Conservation (phyloP, 164 flowering plant genomes). For the Nymphaea colorata region DNA sequence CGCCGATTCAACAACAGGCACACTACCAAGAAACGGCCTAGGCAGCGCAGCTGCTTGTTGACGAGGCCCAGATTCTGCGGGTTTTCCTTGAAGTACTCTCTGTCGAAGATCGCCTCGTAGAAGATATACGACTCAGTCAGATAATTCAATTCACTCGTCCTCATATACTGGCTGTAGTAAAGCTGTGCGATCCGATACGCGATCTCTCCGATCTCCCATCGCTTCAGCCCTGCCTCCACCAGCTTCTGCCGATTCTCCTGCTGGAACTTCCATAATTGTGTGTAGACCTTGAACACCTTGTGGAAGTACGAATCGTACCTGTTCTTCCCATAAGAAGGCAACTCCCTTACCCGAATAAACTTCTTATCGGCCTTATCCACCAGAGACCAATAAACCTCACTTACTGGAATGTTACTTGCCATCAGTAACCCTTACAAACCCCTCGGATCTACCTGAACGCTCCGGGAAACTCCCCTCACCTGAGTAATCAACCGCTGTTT, state of each 20-base stretch:
- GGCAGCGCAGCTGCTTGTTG: constrained; percentile 75
- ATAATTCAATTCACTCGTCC: constrained; percentile 71
- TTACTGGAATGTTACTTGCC: constrained; percentile 38
- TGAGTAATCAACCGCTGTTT: neutral
- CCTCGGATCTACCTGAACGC: neutral
- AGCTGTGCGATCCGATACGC: constrained; percentile 92
- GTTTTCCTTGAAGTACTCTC: constrained; percentile 87
- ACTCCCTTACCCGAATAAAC: constrained; percentile 77
- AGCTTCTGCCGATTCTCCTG: constrained; percentile 83
- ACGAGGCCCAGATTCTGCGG: constrained; percentile 53
- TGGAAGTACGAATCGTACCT: constrained; percentile 71
- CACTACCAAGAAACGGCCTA: constrained; percentile 72
- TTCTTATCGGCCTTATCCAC: constrained; percentile 85
- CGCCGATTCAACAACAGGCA: constrained; percentile 68
- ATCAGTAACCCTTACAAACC: neutral
- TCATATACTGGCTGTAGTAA: constrained; percentile 74
- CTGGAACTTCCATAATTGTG: constrained; percentile 88
- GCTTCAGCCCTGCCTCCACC: constrained; percentile 76
- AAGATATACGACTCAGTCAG: constrained; percentile 70
- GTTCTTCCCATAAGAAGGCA: constrained; percentile 60
- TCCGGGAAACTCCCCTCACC: neutral
- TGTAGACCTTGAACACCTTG: constrained; percentile 83
- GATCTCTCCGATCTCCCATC: constrained; percentile 96
- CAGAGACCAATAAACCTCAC: constrained; percentile 69
- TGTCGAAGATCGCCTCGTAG: constrained; percentile 69